Evolutionary conservation across 1,284 basidiomycete genomes (phyloP).

Genomic region (Marasmius sp.): DNA sequence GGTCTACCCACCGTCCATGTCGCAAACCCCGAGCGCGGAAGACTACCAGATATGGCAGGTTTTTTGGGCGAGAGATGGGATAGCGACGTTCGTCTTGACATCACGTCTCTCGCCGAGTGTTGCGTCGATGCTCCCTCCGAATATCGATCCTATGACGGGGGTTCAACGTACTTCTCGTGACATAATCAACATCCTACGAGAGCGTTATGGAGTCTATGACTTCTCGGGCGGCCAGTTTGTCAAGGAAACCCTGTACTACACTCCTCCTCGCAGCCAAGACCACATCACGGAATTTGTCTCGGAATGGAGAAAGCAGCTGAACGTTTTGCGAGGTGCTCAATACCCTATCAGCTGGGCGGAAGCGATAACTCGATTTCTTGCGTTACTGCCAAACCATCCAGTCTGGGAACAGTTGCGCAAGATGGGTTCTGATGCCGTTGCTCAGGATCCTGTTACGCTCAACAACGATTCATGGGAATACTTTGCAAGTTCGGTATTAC

Average conservation of each 20-base stretch:
- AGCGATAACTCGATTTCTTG: background rate
- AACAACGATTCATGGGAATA: background rate
- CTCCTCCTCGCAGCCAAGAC: background rate
- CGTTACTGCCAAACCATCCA: background rate
- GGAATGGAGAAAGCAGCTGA: background rate
- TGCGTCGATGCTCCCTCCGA: background rate
- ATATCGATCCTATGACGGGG: background rate
- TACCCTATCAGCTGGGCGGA: background rate
- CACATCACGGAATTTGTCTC: background rate
- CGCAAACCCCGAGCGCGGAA: too few species aligned
- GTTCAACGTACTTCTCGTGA: background rate
- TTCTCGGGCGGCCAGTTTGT: background rate
- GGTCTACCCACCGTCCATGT: background rate
- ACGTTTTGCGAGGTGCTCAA: background rate
- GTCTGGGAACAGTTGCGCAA: background rate
- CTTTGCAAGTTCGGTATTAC: background rate
- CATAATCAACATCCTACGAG: background rate
- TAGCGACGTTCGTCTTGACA: background rate
- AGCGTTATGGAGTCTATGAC: background rate
- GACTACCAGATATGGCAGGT: background rate
- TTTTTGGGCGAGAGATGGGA: background rate
- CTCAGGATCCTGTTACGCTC: background rate
- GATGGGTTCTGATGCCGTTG: background rate
- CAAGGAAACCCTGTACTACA: background rate
- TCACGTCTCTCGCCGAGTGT: background rate